Evolutionary conservation across 164 flowering plant species (phyloP).

Genomic region (Magnolia sinica): DNA sequence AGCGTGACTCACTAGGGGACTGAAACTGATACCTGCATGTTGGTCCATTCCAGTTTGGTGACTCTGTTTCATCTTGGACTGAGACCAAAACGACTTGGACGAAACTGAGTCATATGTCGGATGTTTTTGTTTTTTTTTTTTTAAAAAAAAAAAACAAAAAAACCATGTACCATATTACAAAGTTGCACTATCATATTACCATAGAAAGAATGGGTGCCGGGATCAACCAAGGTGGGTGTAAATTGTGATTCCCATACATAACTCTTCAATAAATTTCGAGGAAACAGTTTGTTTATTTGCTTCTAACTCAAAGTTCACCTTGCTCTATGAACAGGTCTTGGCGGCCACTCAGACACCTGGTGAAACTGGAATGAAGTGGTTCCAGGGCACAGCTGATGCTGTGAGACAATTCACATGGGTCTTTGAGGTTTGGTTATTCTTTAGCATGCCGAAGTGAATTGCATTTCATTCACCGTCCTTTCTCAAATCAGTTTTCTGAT

Average conservation of each 20-base stretch:
- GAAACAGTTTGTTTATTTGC: background rate
- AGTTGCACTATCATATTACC: background rate
- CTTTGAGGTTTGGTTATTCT: conserved; percentile 14
- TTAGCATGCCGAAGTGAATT: background rate
- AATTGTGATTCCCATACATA: background rate
- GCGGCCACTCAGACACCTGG: conserved; percentile 25
- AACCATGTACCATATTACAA: background rate
- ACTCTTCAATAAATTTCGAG: background rate
- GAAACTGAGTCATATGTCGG: background rate
- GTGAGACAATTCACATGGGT: conserved; percentile 59
- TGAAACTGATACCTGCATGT: background rate
- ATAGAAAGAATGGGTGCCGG: background rate
- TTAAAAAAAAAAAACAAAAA: too few species aligned
- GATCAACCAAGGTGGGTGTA: background rate
- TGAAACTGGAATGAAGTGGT: conserved; percentile 37
- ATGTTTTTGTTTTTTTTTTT: too few species aligned
- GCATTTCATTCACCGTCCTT: background rate
- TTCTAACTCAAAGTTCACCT: background rate
- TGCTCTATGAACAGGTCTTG: conserved; percentile 27
- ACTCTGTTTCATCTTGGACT: background rate
- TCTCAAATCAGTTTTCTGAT: background rate
- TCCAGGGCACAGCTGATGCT: conserved; percentile 99
- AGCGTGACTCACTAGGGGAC: too few species aligned
- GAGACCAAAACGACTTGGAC: background rate
- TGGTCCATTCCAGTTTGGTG: background rate